A percentile compares a stretch with the other conserved stretches of the same genome.
phyloP scores from a whole-genome alignment of 148 eudicot species.

The Dianthus caryophyllus region DNA sequence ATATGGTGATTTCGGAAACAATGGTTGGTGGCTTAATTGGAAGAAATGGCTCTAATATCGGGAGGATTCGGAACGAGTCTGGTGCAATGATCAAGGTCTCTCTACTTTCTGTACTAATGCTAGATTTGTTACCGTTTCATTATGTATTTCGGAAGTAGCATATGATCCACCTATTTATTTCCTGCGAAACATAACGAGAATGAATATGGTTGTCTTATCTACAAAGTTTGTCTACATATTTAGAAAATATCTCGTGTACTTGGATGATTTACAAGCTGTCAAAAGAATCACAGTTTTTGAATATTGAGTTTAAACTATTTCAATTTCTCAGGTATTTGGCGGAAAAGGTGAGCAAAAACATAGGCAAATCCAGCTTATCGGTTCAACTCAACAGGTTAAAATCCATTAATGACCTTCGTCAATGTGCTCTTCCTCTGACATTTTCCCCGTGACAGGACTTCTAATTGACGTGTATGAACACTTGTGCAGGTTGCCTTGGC shows the following conservation, averaged over 20 bases:
- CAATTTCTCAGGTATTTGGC: constrained; percentile 64
- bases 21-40: constrained; percentile 91
- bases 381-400: constrained; percentile 80
- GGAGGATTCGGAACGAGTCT: constrained; percentile 78
- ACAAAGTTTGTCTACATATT: no score
- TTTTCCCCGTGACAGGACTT: not conserved
- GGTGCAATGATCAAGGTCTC: constrained; percentile 88
- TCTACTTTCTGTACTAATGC: constrained; percentile 8
- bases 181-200: no score
- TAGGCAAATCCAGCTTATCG: constrained; percentile 84
- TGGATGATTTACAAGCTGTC: not conserved
- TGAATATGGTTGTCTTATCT: no score
- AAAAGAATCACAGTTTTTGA: not conserved
- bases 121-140: constrained; percentile 6
- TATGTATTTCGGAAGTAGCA: no score
- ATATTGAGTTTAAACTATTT: not conserved
- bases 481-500: constrained; percentile 84
- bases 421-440: not conserved
- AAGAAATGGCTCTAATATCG: constrained; percentile 77
- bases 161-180: no score
- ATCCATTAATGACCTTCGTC: not conserved
- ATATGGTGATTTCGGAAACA: constrained; percentile 70
- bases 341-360: constrained; percentile 80
- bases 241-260: no score
- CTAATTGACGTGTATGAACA: not conserved